Percentiles rank a stretch among this genome's conserved stretches.
phyloP scores from a whole-genome alignment of 768 basidiomycete genomes.

The Lepiota subincarnata region DNA sequence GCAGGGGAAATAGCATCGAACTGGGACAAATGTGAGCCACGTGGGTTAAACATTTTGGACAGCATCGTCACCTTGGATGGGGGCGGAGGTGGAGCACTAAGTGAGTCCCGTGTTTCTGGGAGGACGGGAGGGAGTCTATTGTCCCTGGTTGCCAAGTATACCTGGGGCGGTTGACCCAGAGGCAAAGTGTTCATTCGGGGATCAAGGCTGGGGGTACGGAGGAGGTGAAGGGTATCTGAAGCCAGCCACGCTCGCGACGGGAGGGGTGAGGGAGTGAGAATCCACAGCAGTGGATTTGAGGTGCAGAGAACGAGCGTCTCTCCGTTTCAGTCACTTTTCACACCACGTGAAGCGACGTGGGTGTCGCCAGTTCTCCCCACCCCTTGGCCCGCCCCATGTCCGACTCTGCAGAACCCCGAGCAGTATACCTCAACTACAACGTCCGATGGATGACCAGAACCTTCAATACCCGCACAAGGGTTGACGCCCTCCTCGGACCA shows the following conservation, averaged over 20 bases:
- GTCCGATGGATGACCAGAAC: slow-evolving; percentile 35
- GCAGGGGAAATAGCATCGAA: slow-evolving; percentile 10
- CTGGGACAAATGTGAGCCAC: not conserved
- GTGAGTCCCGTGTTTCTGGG: not conserved
- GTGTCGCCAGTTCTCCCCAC: no score
- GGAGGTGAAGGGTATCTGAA: no score
- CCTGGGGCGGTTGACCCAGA: not conserved
- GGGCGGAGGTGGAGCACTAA: slow-evolving; percentile 3
- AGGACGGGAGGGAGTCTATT: not conserved
- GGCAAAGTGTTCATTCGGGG: slow-evolving; percentile 11
- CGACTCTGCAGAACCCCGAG: not conserved
- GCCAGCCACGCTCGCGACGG: not conserved
- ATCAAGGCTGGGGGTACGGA: not conserved
- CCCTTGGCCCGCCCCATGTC: slow-evolving; percentile 1
- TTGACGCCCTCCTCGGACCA: slow-evolving; percentile 48
- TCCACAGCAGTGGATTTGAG: not conserved
- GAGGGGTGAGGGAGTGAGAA: not conserved
- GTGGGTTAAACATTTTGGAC: not conserved
- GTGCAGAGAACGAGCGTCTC: not conserved
- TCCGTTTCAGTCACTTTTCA: not conserved
- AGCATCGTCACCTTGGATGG: slow-evolving; percentile 3
- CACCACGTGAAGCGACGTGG: slow-evolving; percentile 6
- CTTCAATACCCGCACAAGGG: slow-evolving; percentile 36
- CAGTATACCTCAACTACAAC: slow-evolving; percentile 22
- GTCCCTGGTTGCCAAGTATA: slow-evolving; percentile 1